Evolutionary conservation across 2,329 filamentous ascomycete genomes (phyloP), one percentile per base, ranked within the genome.

Genomic region (Colletotrichum horii): DNA sequence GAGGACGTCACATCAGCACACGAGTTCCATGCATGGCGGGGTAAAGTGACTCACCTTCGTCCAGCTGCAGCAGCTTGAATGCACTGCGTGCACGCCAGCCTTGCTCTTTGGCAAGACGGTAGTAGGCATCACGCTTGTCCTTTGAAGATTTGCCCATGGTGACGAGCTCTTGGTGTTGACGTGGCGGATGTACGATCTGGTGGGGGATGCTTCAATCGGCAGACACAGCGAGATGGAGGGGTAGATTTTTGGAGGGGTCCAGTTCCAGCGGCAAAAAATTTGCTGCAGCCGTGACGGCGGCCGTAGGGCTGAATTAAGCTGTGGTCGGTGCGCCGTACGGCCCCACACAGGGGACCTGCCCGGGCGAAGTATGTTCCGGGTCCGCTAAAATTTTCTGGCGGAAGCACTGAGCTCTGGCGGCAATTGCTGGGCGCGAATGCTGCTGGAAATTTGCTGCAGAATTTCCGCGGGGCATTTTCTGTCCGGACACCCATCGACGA

Each of bases 101-200:
- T 88, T 99, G 97, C 85, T 99, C 97, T 87, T 99, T 99, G 22
- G 97, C 97, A 11, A 99, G 94, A 70, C 97, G 92, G 83, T 99
- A 99, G 87, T 99, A 99, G 61, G 96, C 96, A 84, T 99, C 97
- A 69, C 97, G 94, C 87, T 99, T 99, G 83, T 99, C 97, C 85
- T 99, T 99, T 64, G 96, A 98, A 2, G 97, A 98, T 84, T 98
- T 98, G 2, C 96, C 96, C 96, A 98, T 85, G 14, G 6, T 43
- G 62, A 69, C 22, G 55, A 8, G 70, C 24, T 36, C 12, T 22
- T 55, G 5, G 26, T 48, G 7, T 24, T 6, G 11, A 32, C 2
- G 24, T 58, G 24, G 16, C 28, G 61, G 60, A 32, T 26, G 19
- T 11, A 19, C 24, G 58, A 34, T 36, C 26, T 52, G 22, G 30